A percentile compares a stretch with the other conserved stretches of the same genome.
phyloP scores from a whole-genome alignment of 1,284 basidiomycete species.

The Microbotryum intermedium region DNA sequence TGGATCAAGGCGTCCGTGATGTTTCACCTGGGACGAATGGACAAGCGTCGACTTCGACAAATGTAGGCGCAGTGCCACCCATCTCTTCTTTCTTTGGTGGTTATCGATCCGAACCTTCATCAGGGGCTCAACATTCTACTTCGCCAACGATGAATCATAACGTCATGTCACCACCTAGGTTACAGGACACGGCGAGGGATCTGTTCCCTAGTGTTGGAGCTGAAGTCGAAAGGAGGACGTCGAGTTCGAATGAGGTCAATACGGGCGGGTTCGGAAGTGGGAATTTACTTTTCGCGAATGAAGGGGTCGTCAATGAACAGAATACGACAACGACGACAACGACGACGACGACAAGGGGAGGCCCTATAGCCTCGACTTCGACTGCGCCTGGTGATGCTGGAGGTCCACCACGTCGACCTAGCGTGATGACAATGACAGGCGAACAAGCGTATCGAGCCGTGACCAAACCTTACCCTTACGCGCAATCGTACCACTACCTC shows the following conservation, averaged over 20 bases:
- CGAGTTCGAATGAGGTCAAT: too few species aligned
- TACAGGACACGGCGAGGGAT: constrained; percentile 2
- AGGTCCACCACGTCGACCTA: neutral
- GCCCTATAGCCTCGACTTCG: neutral
- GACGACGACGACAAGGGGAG: neutral
- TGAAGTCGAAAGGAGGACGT: too few species aligned
- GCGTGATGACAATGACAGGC: constrained; percentile 15
- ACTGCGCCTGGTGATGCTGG: neutral
- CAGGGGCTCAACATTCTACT: neutral
- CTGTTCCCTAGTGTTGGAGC: neutral
- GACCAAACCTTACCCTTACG: constrained; percentile 69
- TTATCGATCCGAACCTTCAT: neutral
- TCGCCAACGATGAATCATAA: neutral
- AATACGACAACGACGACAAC: too few species aligned
- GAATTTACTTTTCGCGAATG: too few species aligned
- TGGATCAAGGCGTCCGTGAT: neutral
- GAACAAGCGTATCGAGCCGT: constrained; percentile 65
- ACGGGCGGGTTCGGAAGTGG: too few species aligned
- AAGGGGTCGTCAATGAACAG: too few species aligned
- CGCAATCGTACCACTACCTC: constrained; percentile 84
- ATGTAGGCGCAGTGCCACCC: neutral
- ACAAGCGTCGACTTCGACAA: neutral
- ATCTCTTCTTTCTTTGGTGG: neutral
- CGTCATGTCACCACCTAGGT: constrained; percentile 1
- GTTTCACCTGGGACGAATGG: neutral